phyloP scores from a whole-genome alignment of 2,329 filamentous ascomycete species.

The Diaporthe sp. region DNA sequence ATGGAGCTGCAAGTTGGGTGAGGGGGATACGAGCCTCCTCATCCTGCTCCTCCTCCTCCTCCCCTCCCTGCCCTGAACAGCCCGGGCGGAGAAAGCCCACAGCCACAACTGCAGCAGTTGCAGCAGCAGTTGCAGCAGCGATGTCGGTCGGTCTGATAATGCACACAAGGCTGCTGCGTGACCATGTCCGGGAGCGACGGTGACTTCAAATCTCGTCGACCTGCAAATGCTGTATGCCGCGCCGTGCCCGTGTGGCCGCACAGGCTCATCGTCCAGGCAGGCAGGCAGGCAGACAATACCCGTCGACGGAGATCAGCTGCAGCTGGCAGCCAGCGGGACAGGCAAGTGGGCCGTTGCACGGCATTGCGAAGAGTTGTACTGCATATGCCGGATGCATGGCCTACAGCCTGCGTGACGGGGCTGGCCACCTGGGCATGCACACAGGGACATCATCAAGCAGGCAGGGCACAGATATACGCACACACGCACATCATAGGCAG shows the following conservation, averaged over 20 bases:
- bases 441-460: background rate
- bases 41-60: background rate
- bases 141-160: conserved; percentile 20
- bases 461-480: background rate
- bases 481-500: background rate
- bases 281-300: conserved; percentile 14
- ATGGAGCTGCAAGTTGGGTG: background rate
- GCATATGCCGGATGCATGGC: conserved; percentile 1
- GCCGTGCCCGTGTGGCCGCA: background rate
- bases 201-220: conserved; percentile 16
- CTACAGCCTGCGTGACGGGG: conserved; percentile 12
- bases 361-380: background rate
- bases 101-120: background rate
- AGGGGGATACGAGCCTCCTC: conserved; percentile 13
- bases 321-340: background rate
- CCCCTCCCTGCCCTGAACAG: background rate
- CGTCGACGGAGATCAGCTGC: background rate
- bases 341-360: background rate
- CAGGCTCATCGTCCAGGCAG: background rate
- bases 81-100: background rate
- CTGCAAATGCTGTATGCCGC: background rate
- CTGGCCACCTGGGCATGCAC: conserved; percentile 2
- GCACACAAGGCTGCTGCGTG: conserved; percentile 21
- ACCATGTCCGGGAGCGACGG: conserved; percentile 10
- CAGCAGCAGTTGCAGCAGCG: background rate